phyloP scores from a whole-genome alignment of 2,329 filamentous ascomycete genomes.

The Aspergillus fructus region DNA sequence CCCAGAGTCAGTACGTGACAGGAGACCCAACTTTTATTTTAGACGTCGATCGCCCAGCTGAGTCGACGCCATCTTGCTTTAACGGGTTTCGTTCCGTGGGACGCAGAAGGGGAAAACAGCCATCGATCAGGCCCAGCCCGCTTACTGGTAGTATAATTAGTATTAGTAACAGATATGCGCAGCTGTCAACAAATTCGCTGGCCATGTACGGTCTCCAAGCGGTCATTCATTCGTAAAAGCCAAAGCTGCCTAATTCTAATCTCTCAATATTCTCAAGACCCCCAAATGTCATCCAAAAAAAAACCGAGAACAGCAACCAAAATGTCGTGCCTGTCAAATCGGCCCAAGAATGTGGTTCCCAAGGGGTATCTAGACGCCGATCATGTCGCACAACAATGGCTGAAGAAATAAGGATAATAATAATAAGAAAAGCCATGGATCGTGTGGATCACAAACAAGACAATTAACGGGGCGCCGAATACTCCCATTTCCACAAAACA shows the following conservation, averaged over 20 bases:
- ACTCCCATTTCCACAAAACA: neutral
- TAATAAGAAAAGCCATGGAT: neutral
- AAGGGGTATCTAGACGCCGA: neutral
- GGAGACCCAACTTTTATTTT: neutral
- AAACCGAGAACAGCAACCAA: neutral
- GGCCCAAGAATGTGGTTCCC: too few relatives aligned
- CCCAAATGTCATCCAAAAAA: neutral
- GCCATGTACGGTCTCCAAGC: too few relatives aligned
- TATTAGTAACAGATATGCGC: too few relatives aligned
- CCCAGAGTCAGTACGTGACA: neutral
- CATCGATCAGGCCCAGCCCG: neutral
- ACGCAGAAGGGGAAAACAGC: neutral
- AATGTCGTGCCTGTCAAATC: neutral
- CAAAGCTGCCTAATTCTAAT: too few relatives aligned
- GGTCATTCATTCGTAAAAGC: too few relatives aligned
- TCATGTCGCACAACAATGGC: neutral
- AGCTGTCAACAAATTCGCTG: too few relatives aligned
- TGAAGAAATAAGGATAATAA: too few relatives aligned
- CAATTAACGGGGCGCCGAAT: neutral
- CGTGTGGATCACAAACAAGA: neutral
- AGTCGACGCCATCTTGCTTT: neutral
- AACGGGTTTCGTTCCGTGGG: neutral
- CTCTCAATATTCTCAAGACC: neutral
- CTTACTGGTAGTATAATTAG: too few relatives aligned
- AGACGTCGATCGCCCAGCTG: slow-evolving; percentile 7